Base-by-base conservation (phyloP, 805 yeast species). In the Zygotorulaspora danielsina region DNA sequence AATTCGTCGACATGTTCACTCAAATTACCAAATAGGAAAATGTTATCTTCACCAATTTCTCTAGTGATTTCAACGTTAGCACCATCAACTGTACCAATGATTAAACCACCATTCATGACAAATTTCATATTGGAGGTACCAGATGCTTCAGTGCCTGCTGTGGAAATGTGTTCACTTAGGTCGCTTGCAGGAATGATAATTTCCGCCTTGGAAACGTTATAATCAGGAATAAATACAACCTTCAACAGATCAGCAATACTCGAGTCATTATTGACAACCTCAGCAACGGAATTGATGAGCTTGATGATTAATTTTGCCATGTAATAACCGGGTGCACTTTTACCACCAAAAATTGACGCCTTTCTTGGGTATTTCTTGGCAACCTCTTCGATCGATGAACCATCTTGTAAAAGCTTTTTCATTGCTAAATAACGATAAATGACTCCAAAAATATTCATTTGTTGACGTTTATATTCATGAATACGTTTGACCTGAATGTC, bases 111-210 rank as follows among this genome's bases (percentile, higher is more conserved):
- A 58, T 87, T 88, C 66, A 88, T 70, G 17, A 87, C 95, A 61
- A 88, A 88, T 68, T 88, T 88, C 97, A 88, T 88, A 69, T 88
- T 88, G 24, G 95, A 84, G 22, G 97, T 88, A 59, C 97, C 97
- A 1, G 94, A 83, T 16, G 96, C 97, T 63, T 88, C 97, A 19
- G 97, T 88, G 53, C 97, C 97, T 6, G 97, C 97, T 30, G 97
- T 88, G 10, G 96, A 88, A 50, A 88, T 88, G 67, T 88, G 97
- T 67, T 88, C 93, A 33, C 93, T 82, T 54, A 88, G 70, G 62
- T 88, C 97, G 32, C 90, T 80, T 15, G 90, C 96, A 18, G 96
- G 96, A 49, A 79, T 74, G 55, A 88, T 85, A 42, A 87, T 75
- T 67, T 89, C 96, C 1, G 96, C 96, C 64, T 88, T 89, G 24